Base-by-base conservation (phyloP, 768 basidiomycete species). In the Pulveroboletus sp. region DNA sequence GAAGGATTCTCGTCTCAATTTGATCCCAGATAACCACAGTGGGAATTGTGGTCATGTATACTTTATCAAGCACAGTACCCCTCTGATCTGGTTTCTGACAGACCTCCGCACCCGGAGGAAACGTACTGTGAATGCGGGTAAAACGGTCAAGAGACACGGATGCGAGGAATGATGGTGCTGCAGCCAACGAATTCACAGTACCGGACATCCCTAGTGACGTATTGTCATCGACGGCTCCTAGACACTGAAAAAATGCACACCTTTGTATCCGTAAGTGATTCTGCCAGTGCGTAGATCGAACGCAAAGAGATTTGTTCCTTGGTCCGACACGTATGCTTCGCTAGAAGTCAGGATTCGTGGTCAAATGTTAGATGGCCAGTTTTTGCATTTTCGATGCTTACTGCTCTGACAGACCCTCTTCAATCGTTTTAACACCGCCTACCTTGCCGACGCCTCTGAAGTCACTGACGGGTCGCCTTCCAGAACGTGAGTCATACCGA, bases 401-500 rank as follows among this genome's bases (percentile, higher is more conserved):
- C 89, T 91, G 73, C 31, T 86, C 86, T 36, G 71, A 68, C 2
- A 71, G 60, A 13, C 89, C 86, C 36, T 73, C 74, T 57, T 83
- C 78, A 3, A 91, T 61, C 16, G 72, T 57, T 47, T 73, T 78
- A 12, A 92, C 69, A 9, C 85, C 88, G 23, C 82, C 83, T 3
- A 71, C 71, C 61, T 83, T 83, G 9, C 72, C 76, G 13, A 87
- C 61, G 12, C 71, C 71, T 39, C 75, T 76, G 77, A 87, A 91
- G 53, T 85, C 76, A 20, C 77, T 71, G n/a, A 84, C 75, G 16
- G 90, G 90, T 35, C 80, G 74, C 16, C 80, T 78, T 20, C 78
- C 81, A 8, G 80, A 74, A 44, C 88, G 81, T 1, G 82, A 85
- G 58, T 93, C 91, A 58, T 93, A 93, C 35, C 79, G 76, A 38